Evolutionary conservation across 192 early-diverging fungal species (phyloP).

Genomic region (Blastocladiella britannica): DNA sequence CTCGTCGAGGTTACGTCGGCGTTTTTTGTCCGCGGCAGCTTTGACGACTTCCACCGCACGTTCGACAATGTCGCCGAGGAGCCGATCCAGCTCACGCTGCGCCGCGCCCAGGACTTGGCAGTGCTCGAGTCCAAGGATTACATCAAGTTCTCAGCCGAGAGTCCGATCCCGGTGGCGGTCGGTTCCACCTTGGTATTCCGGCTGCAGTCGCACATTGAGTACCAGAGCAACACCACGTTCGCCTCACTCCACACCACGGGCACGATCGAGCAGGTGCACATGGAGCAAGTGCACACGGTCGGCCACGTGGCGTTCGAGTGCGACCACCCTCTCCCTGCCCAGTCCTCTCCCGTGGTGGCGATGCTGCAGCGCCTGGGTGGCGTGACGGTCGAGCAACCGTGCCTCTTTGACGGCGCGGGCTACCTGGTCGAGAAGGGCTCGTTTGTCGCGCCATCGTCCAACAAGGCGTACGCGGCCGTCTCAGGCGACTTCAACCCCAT

Average conservation of each 20-base stretch:
- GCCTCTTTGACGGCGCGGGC: conserved; percentile 73
- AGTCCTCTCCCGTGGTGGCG: not conserved
- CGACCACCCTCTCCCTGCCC: not conserved
- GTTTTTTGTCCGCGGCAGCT: conserved; percentile 84
- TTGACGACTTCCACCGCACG: conserved; percentile 68
- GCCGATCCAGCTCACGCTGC: conserved; percentile 47
- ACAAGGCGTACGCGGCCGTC: conserved; percentile 65
- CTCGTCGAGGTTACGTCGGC: conserved; percentile 69
- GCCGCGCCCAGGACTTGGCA: conserved; percentile 62
- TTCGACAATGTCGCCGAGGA: conserved; percentile 69
- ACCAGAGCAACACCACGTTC: conserved; percentile 35
- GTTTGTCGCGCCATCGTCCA: conserved; percentile 65
- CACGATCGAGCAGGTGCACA: conserved; percentile 7
- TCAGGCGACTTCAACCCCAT: conserved; percentile 90
- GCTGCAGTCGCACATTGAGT: conserved; percentile 43
- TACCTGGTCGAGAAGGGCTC: conserved; percentile 73
- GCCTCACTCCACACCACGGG: conserved; percentile 52
- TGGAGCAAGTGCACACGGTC: not conserved
- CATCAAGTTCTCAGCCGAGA: conserved; percentile 49
- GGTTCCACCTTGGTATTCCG: conserved; percentile 43
- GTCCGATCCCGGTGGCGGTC: conserved; percentile 24
- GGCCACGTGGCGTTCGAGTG: not conserved
- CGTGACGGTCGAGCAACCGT: conserved; percentile 58
- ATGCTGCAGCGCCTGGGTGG: not conserved
- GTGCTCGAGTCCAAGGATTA: conserved; percentile 78